Base-by-base conservation (phyloP, 1,284 basidiomycete genomes). In the Hortiboletus rubellus region DNA sequence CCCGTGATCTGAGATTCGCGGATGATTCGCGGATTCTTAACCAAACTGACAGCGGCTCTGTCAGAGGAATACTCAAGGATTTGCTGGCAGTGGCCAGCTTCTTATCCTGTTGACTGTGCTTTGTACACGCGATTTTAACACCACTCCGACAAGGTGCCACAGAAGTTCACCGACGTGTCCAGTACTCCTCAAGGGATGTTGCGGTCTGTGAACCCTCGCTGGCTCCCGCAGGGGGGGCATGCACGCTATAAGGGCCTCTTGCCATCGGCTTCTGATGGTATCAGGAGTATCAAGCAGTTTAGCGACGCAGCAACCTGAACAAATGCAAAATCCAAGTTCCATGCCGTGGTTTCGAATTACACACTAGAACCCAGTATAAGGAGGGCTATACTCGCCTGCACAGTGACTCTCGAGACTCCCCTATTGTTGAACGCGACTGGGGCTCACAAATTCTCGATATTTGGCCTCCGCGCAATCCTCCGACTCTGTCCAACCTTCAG, bases 331-430 rank as follows among this genome's bases (percentile, higher is more conserved):
- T 22, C 22, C 24, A 18, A 53, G 8, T 18, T 33, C 41, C 17
- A 14, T 41, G 14, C 7, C 30, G 5, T 11, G n/a, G 27, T 33
- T 49, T 49, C 36, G 8, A 30, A 31, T 47, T 24, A 48, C 4
- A 9, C 30, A 3, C 8, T 18, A 34, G 22, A 4, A n/a, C 12
- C 5, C 9, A 54, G n/a, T 40, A 31, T 24, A 3, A 42, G 46
- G 44, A 50, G 2, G 38, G n/a, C 1, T 44, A 18, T 59, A 54
- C 65, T 65, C 18, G 49, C 55, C 55, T 65, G 11, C 31, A 37
- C 27, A 45, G 18, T 14, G 18, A 38, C 44, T 18, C 36, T n/a
- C 4, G n/a, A 5, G 6, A 9, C 1, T 4, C 22, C 14, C 18
- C 18, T 43, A 43, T 17, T 49, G 12, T 42, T 8, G 7, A 37